phyloP scores from a whole-genome alignment of 2,329 filamentous ascomycete genomes.

The Ceratocystis ficicola region DNA sequence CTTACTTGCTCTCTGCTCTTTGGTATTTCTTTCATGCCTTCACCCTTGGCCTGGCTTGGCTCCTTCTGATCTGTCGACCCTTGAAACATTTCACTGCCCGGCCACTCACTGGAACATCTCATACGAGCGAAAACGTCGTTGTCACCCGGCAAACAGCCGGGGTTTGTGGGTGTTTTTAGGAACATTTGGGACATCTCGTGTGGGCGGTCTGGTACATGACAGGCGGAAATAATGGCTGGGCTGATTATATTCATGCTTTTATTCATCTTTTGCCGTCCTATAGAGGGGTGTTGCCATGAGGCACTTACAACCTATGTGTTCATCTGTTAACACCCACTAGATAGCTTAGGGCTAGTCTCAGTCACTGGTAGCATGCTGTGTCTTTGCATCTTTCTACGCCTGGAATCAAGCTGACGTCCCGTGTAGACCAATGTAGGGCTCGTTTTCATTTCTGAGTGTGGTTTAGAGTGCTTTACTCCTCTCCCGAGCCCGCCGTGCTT shows the following conservation, averaged over 20 bases:
- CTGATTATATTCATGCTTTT: too few relatives aligned
- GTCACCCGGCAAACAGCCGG: neutral
- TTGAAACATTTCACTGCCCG: neutral
- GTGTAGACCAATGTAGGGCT: neutral
- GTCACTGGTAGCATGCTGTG: neutral
- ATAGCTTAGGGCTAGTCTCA: too few relatives aligned
- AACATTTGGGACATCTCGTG: neutral
- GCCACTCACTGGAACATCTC: neutral
- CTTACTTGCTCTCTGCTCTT: neutral
- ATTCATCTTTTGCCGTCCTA: too few relatives aligned
- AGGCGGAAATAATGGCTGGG: too few relatives aligned
- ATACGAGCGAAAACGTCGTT: neutral
- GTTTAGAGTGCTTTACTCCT: neutral
- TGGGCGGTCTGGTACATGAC: too few relatives aligned
- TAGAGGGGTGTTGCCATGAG: too few relatives aligned
- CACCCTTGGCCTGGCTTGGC: neutral
- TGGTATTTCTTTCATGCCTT: neutral
- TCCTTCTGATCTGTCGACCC: neutral
- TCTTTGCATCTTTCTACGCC: neutral
- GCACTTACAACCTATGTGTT: too few relatives aligned
- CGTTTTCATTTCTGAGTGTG: neutral
- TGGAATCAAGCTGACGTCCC: too few relatives aligned
- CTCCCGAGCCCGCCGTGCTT: neutral
- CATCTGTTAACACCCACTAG: too few relatives aligned
- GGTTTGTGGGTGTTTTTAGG: neutral